Evolutionary conservation across 2,329 filamentous ascomycete genomes (phyloP).

Genomic region (Colletotrichum sp.): DNA sequence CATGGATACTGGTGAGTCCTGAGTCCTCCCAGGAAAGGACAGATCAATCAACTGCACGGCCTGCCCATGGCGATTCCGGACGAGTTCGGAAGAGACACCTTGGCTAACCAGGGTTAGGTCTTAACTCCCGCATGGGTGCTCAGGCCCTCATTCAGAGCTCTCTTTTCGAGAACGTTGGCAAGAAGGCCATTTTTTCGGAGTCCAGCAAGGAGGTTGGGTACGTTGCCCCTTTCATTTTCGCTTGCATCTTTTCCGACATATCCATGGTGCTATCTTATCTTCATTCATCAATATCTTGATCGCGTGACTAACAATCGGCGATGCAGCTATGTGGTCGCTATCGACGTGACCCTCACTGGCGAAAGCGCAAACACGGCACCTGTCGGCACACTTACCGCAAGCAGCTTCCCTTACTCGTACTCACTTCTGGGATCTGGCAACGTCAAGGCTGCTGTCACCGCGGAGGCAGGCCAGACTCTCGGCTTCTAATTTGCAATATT

Average conservation of each 20-base stretch:
- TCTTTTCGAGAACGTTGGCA: constrained; percentile 46
- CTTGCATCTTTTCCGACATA: background rate
- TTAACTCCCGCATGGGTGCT: constrained; percentile 58
- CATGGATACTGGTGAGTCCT: constrained; percentile 20
- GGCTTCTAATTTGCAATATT: background rate
- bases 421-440: constrained; percentile 43
- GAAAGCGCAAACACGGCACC: constrained; percentile 49
- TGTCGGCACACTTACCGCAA: constrained; percentile 47
- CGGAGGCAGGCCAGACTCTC: constrained; percentile 38
- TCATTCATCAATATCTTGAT: background rate
- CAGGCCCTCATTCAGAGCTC: constrained; percentile 59
- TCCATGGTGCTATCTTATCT: background rate
- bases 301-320: background rate
- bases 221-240: background rate
- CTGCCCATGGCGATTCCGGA: too few relatives aligned
- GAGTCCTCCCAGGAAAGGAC: fast-evolving
- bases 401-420: constrained; percentile 55
- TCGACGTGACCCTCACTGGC: constrained; percentile 44
- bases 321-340: constrained; percentile 35
- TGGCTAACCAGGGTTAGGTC: constrained; percentile 28
- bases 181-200: constrained; percentile 25
- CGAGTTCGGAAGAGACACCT: background rate
- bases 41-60: background rate
- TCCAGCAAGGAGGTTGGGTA: constrained; percentile 32
- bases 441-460: constrained; percentile 43